Conservation (phyloP, 257 asterid genomes). For the Salvia splendens region DNA sequence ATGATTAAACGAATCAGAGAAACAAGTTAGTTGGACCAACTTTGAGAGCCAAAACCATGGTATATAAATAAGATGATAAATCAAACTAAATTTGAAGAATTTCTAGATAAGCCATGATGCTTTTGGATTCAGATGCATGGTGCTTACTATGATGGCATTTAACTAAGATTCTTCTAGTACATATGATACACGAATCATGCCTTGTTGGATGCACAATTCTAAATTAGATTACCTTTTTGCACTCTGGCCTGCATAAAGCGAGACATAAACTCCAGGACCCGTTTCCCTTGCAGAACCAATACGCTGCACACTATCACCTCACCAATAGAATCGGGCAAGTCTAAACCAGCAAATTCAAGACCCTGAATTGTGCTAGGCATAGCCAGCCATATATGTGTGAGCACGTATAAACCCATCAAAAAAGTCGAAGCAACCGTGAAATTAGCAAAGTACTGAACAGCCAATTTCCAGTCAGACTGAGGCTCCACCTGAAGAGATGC, state of each 20-base stretch:
- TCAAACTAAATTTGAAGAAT: slow-evolving; percentile 10
- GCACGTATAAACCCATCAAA: slow-evolving; percentile 62
- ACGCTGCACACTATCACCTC: slow-evolving; percentile 84
- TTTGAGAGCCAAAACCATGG: background rate
- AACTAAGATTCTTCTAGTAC: too few relatives aligned
- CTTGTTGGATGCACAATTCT: too few relatives aligned
- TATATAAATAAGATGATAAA: slow-evolving; percentile 13
- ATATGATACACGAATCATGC: too few relatives aligned
- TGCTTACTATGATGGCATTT: too few relatives aligned
- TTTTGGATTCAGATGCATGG: too few relatives aligned
- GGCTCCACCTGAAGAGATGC: slow-evolving; percentile 78
- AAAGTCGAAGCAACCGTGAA: slow-evolving; percentile 71
- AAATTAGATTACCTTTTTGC: slow-evolving; percentile 62
- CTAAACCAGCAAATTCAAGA: slow-evolving; percentile 94
- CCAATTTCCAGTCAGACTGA: slow-evolving; percentile 84
- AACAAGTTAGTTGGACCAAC: background rate
- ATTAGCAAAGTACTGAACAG: slow-evolving; percentile 83
- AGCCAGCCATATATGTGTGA: slow-evolving; percentile 70
- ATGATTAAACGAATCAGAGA: slow-evolving; percentile 20
- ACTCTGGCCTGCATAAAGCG: slow-evolving; percentile 93
- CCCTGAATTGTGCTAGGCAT: slow-evolving; percentile 82
- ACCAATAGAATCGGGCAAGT: slow-evolving; percentile 96
- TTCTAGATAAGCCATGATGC: background rate
- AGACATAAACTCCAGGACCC: slow-evolving; percentile 75
- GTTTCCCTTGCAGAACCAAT: slow-evolving; percentile 87